Evolutionary conservation across 768 basidiomycete genomes (phyloP).

Genomic region (Erythrobasidium yunnanense): DNA sequence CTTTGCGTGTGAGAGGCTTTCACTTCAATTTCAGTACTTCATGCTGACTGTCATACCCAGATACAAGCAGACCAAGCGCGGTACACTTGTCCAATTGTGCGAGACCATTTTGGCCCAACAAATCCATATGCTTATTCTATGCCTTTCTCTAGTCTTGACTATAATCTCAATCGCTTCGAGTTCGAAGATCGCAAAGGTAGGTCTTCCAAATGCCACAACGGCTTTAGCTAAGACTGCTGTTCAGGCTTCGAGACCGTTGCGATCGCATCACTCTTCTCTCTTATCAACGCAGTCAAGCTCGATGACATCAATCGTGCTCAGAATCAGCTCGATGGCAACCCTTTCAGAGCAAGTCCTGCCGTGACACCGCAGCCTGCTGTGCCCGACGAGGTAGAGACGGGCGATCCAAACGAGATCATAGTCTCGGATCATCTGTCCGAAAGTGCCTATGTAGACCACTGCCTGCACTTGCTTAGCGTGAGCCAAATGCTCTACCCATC

Average conservation of each 20-base stretch:
- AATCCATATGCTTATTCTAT: background rate
- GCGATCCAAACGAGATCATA: slow-evolving; percentile 18
- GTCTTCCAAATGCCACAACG: background rate
- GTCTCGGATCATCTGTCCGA: slow-evolving; percentile 7
- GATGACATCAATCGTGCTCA: background rate
- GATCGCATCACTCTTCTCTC: background rate
- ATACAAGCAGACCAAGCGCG: slow-evolving; percentile 5
- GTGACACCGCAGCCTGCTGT: background rate
- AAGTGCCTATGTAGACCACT: slow-evolving; percentile 13
- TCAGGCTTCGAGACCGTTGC: slow-evolving; percentile 5
- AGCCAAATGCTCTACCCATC: background rate
- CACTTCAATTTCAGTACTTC: background rate
- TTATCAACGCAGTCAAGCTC: slow-evolving; percentile 16
- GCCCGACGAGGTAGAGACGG: slow-evolving; percentile 22
- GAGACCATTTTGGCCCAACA: background rate
- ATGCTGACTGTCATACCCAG: background rate
- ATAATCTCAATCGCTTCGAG: slow-evolving; percentile 16
- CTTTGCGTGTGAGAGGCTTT: background rate
- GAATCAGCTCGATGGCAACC: background rate
- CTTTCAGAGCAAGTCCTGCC: background rate
- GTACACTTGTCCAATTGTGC: slow-evolving; percentile 18
- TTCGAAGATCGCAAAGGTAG: slow-evolving; percentile 8
- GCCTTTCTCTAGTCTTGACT: slow-evolving; percentile 8
- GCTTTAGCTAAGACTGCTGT: background rate
- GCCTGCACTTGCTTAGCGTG: slow-evolving; percentile 5